These are phyloP conservation scores for Talaromyces trachyspermus DNA, from an alignment of 495 filamentous ascomycete genomes.

Conservation along the genomic window DNA sequence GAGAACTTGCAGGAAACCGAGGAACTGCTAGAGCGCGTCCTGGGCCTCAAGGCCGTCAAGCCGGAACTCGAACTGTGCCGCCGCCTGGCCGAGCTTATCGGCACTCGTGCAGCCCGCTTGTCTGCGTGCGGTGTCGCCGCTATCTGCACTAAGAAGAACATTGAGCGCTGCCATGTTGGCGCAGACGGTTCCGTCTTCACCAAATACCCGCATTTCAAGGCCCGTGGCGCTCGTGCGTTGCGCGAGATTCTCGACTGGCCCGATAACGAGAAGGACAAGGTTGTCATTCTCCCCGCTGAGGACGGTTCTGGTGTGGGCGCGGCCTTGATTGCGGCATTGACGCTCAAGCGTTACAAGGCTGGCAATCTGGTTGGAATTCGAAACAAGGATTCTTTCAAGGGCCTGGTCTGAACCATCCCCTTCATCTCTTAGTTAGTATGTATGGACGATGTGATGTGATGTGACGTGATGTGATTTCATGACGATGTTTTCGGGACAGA, in stretches of 20 bases:
- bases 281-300: slow-evolving; percentile 80
- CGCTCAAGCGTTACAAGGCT: slow-evolving; percentile 72
- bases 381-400: slow-evolving; percentile 52
- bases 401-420: slow-evolving; percentile 28
- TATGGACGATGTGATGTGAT: too few species aligned
- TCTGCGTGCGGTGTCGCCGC: slow-evolving; percentile 91
- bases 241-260: slow-evolving; percentile 93
- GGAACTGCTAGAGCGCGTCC: slow-evolving; percentile 67
- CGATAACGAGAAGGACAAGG: slow-evolving; percentile 68
- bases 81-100: slow-evolving; percentile 85
- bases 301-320: slow-evolving; percentile 96
- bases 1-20: slow-evolving; percentile 85
- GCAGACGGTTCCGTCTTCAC: slow-evolving; percentile 96
- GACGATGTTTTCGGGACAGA: too few species aligned
- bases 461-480: too few species aligned
- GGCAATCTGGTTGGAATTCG: slow-evolving; percentile 74
- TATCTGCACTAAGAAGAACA: slow-evolving; percentile 92
- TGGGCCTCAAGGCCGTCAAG: slow-evolving; percentile 58
- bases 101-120: slow-evolving; percentile 85
- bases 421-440: too few species aligned
- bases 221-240: slow-evolving; percentile 77
- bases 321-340: slow-evolving; percentile 88
- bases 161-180: slow-evolving; percentile 81
- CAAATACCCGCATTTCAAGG: slow-evolving; percentile 97
- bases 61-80: slow-evolving; percentile 81